These are phyloP conservation scores for Rhizopus microsporus DNA, from an alignment of 371 early-diverging fungal species.

Conservation along the genomic window DNA sequence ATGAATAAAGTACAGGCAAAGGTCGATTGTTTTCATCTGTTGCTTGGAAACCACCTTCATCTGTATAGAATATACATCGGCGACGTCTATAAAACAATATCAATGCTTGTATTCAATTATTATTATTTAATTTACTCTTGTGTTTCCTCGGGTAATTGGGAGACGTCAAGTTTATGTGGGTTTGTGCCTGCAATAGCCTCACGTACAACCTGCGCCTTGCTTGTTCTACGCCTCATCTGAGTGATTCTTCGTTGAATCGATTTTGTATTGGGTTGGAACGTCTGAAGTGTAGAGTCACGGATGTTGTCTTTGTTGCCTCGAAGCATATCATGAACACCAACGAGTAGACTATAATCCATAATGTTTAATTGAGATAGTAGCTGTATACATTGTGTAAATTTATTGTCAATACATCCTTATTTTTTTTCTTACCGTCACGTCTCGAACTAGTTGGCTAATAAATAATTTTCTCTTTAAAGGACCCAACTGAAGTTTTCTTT, in stretches of 20 bases:
- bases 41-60: slow-evolving; percentile 89
- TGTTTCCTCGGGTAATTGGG: slow-evolving; percentile 55
- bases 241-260: slow-evolving; percentile 46
- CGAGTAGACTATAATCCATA: slow-evolving; percentile 89
- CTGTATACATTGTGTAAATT: slow-evolving; percentile 63
- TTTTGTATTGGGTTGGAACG: slow-evolving; percentile 63
- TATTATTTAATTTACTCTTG: slow-evolving; percentile 35
- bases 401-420: slow-evolving; percentile 25
- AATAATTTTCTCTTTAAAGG: slow-evolving; percentile 82
- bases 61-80: slow-evolving; percentile 83
- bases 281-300: slow-evolving; percentile 83
- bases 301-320: slow-evolving; percentile 88
- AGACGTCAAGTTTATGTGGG: slow-evolving; percentile 65
- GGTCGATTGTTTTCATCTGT: slow-evolving; percentile 76
- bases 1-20: slow-evolving; percentile 79
- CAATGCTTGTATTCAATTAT: background rate
- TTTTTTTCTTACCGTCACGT: slow-evolving; percentile 62
- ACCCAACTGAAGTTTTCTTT: slow-evolving; percentile 80
- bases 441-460: slow-evolving; percentile 84
- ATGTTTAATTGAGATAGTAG: slow-evolving; percentile 83
- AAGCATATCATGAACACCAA: slow-evolving; percentile 88
- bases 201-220: slow-evolving; percentile 69
- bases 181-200: slow-evolving; percentile 74
- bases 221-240: slow-evolving; percentile 55
- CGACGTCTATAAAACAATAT: slow-evolving; percentile 48